Conservation (phyloP, 257 asterid genomes). For the Thymus mandschuricus region DNA sequence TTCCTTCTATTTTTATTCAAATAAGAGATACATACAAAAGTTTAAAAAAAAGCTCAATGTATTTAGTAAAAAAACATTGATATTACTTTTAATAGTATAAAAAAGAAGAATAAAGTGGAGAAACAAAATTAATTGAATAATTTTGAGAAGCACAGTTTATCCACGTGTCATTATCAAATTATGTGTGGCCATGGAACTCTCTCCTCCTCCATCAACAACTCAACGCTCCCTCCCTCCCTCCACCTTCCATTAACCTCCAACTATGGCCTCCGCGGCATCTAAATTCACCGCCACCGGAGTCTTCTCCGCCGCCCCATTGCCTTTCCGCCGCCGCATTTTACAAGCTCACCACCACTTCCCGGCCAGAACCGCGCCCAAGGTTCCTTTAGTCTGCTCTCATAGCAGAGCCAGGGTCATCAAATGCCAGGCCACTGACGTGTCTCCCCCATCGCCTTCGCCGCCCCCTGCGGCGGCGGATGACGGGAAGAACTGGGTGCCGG, state of each 20-base stretch:
- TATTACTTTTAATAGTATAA: too few species aligned
- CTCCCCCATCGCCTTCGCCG: constrained; percentile 11
- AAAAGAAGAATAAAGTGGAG: not conserved
- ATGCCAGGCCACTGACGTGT: constrained; percentile 33
- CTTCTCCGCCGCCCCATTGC: constrained; percentile 14
- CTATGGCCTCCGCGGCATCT: constrained; percentile 32
- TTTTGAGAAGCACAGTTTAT: constrained; percentile 20
- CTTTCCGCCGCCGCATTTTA: not conserved
- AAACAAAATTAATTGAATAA: not conserved
- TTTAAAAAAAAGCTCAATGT: too few species aligned
- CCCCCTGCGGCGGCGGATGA: not conserved
- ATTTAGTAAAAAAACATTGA: too few species aligned
- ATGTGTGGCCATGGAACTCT: constrained; percentile 43
- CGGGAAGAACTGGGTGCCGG: constrained; percentile 74
- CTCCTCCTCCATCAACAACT: constrained; percentile 10
- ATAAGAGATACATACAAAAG: too few species aligned
- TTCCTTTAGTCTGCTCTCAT: not conserved
- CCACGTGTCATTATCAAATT: constrained; percentile 33
- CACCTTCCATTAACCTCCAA: constrained; percentile 24
- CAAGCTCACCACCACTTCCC: not conserved
- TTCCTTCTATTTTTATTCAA: too few species aligned
- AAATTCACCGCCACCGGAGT: constrained; percentile 26
- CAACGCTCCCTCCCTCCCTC: constrained; percentile 16
- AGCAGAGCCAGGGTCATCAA: constrained; percentile 17
- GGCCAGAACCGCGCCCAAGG: not conserved